Evolutionary conservation across 129 eudicot genomes (phyloP), one percentile per base, ranked within the genome.

Genomic region (Artemisia argyi): DNA sequence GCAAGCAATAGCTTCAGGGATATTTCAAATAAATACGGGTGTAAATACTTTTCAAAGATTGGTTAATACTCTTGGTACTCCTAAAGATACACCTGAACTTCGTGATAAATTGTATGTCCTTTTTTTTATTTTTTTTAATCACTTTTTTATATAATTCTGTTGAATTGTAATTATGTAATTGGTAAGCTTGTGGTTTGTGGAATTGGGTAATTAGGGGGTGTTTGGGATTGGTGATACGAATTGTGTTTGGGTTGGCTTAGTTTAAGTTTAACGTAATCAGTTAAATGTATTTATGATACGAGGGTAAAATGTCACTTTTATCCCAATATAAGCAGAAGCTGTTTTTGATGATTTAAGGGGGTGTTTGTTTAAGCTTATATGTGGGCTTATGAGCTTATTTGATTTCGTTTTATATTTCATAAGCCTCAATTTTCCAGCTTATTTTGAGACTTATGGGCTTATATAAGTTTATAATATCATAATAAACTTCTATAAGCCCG

Each of bases 81-180:
- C 98, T 28, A 93, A 93, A 79, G 98, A 93, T 51, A 89, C 96
- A 32, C 98, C 96, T n/a, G 96, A 89, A 47, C 98, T 93, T 58
- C 96, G 98, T 15, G 96, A 89, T 48, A 93, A 89, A 77, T 87
- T 93, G 98, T 92, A 71, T 11, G 78, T 64, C 2, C 22, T 20
- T 16, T 62, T 14, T 68, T 10, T 35, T 16, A 75, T 24, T 35
- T 0, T 30, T n/a, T n/a, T n/a, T n/a, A n/a, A 35, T 7, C 44
- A 0, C 9, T 7, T 39, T 50, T 60, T 32, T 17, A 39, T 35
- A 28, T 11, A 30, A 55, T 68, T 59, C 3, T 12, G 16, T 52
- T 52, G n/a, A 19, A 17, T 64, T 64, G 44, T 16, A 42, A 35
- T 73, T 14, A 7, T 11, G 28, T 63, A 14, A 47, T 4, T 49